Evolutionary conservation across 441 rosid species (phyloP).

Genomic region (Rhodomyrtus psidioides): DNA sequence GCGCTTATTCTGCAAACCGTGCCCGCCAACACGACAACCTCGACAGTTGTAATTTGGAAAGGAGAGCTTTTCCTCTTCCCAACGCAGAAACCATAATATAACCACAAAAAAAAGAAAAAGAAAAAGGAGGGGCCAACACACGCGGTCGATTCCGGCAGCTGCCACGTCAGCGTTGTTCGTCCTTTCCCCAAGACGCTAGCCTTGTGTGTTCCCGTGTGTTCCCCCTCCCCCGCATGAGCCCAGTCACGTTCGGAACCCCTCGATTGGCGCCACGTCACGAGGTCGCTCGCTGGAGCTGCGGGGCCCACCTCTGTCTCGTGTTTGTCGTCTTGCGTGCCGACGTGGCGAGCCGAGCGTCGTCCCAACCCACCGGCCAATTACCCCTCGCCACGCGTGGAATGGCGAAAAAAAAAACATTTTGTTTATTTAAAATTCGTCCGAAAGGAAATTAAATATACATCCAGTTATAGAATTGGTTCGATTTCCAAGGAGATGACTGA

Average conservation of each 20-base stretch:
- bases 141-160: background rate
- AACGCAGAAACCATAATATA: too few relatives aligned
- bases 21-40: background rate
- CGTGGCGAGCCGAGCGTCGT: background rate
- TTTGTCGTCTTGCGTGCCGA: background rate
- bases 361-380: background rate
- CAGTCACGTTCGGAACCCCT: background rate
- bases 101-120: too few relatives aligned
- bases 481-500: background rate
- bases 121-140: background rate
- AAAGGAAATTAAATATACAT: background rate
- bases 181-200: too few relatives aligned
- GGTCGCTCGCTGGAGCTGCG: too few relatives aligned
- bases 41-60: background rate
- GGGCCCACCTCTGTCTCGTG: background rate
- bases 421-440: background rate
- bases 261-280: background rate
- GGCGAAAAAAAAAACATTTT: too few relatives aligned
- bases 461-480: background rate
- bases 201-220: too few relatives aligned
- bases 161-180: background rate
- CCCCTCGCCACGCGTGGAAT: too few relatives aligned
- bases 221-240: background rate
- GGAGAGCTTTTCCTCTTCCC: too few relatives aligned
- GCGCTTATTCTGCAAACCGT: background rate